These are phyloP conservation scores for Maudiozyma humilis DNA, from an alignment of 1,139 yeast species.

Conservation along the genomic window DNA sequence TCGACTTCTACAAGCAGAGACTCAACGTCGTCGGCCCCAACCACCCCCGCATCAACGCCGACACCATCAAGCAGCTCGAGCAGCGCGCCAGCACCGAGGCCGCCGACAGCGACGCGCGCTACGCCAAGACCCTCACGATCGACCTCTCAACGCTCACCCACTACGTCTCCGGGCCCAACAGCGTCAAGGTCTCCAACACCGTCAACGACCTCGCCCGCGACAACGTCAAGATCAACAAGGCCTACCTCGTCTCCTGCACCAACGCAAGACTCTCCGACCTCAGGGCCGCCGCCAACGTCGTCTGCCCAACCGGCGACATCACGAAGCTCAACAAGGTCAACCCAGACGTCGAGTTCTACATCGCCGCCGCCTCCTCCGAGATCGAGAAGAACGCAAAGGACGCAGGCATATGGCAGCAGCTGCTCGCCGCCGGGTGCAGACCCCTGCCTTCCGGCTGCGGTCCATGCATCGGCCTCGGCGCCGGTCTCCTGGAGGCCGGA, in stretches of 20 bases:
- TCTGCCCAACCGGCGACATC: constrained; percentile 27
- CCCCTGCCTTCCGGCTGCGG: constrained; percentile 99
- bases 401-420: constrained; percentile 83
- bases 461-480: constrained; percentile 95
- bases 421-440: constrained; percentile 86
- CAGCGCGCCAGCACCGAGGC: constrained; percentile 21
- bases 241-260: constrained; percentile 95
- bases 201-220: constrained; percentile 65
- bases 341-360: constrained; percentile 84
- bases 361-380: constrained; percentile 92
- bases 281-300: constrained; percentile 83
- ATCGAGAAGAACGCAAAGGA: constrained; percentile 90
- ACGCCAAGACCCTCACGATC: constrained; percentile 78
- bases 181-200: constrained; percentile 83
- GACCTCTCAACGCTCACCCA: constrained; percentile 86
- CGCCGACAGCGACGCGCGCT: constrained; percentile 70
- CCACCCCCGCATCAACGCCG: constrained; percentile 74
- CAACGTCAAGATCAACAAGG: constrained; percentile 77
- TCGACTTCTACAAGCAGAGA: constrained; percentile 68
- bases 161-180: constrained; percentile 90
- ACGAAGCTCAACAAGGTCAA: constrained; percentile 61
- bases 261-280: constrained; percentile 89
- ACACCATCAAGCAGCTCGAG: constrained; percentile 39
- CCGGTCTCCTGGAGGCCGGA: constrained; percentile 87
- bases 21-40: constrained; percentile 59